Evolutionary conservation across 192 early-diverging fungal species (phyloP).

Genomic region (Coemansia sp.): DNA sequence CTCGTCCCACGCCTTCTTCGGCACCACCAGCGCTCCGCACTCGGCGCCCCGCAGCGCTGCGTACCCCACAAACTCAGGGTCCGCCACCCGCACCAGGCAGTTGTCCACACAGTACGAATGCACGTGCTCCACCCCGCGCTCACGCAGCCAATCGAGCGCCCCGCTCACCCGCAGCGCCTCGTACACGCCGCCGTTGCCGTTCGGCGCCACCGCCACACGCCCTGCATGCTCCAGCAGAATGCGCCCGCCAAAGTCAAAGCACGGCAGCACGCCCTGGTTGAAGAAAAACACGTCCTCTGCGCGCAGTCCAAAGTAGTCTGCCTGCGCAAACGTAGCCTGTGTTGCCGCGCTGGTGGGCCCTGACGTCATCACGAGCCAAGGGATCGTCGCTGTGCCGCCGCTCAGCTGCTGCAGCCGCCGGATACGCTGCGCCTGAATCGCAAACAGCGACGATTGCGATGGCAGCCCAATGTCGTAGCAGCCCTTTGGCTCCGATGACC

Average conservation of each 20-base stretch:
- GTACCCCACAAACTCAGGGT: conserved; percentile 95
- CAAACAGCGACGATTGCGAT: conserved; percentile 86
- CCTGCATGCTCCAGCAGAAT: conserved; percentile 84
- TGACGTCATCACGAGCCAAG: conserved; percentile 99
- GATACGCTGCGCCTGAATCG: conserved; percentile 94
- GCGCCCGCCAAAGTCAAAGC: conserved; percentile 89
- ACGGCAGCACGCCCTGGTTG: conserved; percentile 94
- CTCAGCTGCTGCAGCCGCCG: conserved; percentile 72
- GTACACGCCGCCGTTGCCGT: conserved; percentile 96
- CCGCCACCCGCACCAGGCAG: conserved; percentile 93
- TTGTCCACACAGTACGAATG: conserved; percentile 99
- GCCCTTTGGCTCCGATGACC: conserved; percentile 83
- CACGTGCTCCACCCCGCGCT: conserved; percentile 81
- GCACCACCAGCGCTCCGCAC: conserved; percentile 94
- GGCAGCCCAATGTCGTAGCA: conserved; percentile 94
- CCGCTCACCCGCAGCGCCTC: conserved; percentile 83
- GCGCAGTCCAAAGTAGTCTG: conserved; percentile 87
- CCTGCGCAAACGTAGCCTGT: conserved; percentile 71
- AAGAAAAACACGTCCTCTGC: conserved; percentile 89
- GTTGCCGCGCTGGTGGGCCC: conserved; percentile 87
- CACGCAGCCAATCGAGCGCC: conserved; percentile 74
- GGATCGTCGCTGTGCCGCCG: conserved; percentile 64
- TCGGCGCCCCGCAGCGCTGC: conserved; percentile 84
- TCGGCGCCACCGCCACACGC: conserved; percentile 77
- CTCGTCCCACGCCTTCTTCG: conserved; percentile 83